A percentile compares a stretch with the other conserved stretches of the same genome.
phyloP scores from a whole-genome alignment of 2,329 filamentous ascomycete species.

The Sarocladiaceae sp. region DNA sequence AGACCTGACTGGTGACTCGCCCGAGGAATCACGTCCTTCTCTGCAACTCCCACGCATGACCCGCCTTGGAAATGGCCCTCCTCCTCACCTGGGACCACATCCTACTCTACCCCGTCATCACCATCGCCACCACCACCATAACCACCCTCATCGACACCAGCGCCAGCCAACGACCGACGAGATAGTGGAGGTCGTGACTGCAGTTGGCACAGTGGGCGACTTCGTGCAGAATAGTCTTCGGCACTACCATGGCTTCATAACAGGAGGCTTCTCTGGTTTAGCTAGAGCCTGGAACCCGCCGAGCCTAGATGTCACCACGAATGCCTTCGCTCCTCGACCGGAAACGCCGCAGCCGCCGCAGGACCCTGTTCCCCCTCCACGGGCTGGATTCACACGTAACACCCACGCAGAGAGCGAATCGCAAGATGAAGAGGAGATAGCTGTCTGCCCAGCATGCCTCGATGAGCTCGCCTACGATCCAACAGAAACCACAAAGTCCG shows the following conservation, averaged over 20 bases:
- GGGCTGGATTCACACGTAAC: conserved; percentile 75
- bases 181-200: conserved; percentile 17
- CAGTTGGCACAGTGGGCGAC: background rate
- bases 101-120: conserved; percentile 12
- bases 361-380: conserved; percentile 59
- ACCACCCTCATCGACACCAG: conserved; percentile 9
- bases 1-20: conserved; percentile 47
- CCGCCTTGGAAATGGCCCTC: background rate
- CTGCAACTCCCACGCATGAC: background rate
- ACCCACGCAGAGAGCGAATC: conserved; percentile 36
- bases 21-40: conserved; percentile 19
- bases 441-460: conserved; percentile 83
- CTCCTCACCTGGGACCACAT: conserved; percentile 13
- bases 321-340: conserved; percentile 27
- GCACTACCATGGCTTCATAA: conserved; percentile 9
- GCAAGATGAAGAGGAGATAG: conserved; percentile 59
- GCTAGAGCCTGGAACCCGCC: conserved; percentile 2
- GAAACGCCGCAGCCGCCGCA: conserved; percentile 44
- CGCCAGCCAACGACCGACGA: conserved; percentile 15
- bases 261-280: background rate
- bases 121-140: background rate
- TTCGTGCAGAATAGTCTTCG: conserved; percentile 7
- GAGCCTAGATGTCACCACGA: conserved; percentile 17
- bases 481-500: conserved; percentile 21
- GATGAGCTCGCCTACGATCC: conserved; percentile 77